Base-by-base conservation (phyloP, 2,329 filamentous ascomycete genomes). In the Teratosphaeria gauchensis region DNA sequence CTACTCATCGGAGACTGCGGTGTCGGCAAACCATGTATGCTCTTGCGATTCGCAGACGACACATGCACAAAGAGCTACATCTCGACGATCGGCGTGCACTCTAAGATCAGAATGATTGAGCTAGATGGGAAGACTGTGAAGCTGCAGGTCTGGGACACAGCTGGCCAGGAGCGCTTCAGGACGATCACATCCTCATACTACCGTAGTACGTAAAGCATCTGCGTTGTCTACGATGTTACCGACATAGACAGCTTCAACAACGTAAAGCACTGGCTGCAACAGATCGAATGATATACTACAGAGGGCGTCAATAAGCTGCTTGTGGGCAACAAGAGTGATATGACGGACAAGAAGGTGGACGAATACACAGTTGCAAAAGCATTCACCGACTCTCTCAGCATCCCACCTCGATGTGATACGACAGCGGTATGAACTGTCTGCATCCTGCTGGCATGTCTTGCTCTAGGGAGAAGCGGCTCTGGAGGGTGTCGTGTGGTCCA, bases 231-330 rank as follows among this genome's bases (percentile, higher is more conserved):
- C 84, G 94, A 99, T 86, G 94, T 99, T 73, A 99, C 94, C 68
- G 94, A 99, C 77, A 96, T 97, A 92, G 94, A 97, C 77, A 96
- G 90, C 32, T 99, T 99, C 90, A 97, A 99, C 87, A 99, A 97
- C 81, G 94, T 99, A 72, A 97, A 99, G 89, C 94, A 99, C 83
- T 99, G 94, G 94, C 85, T 99, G 63, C 94, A 99, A 78, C 94
- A 99, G 81, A 99, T 99, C 71, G 94, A 99, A 81, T 87, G 94
- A 76, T 97, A 99, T 73, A 94, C 94, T 69, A 99, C 94, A 68
- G 94, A 99, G 80, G 94, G 94, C 66, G 94, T 99, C 73, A 99
- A 99, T 86, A 99, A 99, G 84, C 84, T 99, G 66, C 86, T 99
- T 63, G 92, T 99, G 63, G 94, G 94, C 73, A 99, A 99, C 88